phyloP scores from a whole-genome alignment of 2,329 filamentous ascomycete genomes.

The Stylonectria norvegica region DNA sequence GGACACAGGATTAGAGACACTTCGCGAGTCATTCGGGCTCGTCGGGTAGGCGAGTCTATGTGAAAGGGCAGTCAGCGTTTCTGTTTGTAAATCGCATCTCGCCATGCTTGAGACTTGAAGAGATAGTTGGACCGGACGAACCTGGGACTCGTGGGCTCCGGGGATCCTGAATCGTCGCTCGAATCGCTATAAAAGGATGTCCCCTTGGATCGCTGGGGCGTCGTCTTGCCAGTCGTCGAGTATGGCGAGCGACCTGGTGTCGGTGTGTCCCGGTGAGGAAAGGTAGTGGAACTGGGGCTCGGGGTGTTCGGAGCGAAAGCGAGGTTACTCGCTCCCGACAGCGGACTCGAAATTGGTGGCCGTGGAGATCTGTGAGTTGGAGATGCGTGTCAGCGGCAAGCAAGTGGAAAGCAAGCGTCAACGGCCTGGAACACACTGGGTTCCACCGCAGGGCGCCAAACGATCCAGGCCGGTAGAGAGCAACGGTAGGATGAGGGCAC shows the following conservation, averaged over 20 bases:
- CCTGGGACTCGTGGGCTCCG: slow-evolving; percentile 32
- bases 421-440: slow-evolving; percentile 11
- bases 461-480: slow-evolving; percentile 12
- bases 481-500: slow-evolving; percentile 20
- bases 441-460: slow-evolving; percentile 26
- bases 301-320: slow-evolving; percentile 42
- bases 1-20: slow-evolving; percentile 42
- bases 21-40: slow-evolving; percentile 49
- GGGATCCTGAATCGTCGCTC: slow-evolving; percentile 33
- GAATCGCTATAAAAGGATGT: slow-evolving; percentile 38
- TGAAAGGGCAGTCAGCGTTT: not conserved
- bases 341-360: slow-evolving; percentile 48
- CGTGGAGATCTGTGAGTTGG: slow-evolving; percentile 43
- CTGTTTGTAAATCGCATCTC: too few relatives aligned
- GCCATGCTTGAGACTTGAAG: too few relatives aligned
- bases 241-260: slow-evolving; percentile 16
- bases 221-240: slow-evolving; percentile 12
- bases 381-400: slow-evolving; percentile 22
- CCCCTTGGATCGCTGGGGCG: slow-evolving; percentile 15
- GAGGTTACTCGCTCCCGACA: slow-evolving; percentile 43
- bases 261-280: slow-evolving; percentile 27
- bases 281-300: slow-evolving; percentile 31
- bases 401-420: slow-evolving; percentile 4
- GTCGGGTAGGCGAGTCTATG: slow-evolving; percentile 26
- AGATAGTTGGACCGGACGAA: slow-evolving; percentile 20